Evolutionary conservation across 2,329 filamentous ascomycete genomes (phyloP), one percentile per base, ranked within the genome.

Genomic region (Curvularia sp.): DNA sequence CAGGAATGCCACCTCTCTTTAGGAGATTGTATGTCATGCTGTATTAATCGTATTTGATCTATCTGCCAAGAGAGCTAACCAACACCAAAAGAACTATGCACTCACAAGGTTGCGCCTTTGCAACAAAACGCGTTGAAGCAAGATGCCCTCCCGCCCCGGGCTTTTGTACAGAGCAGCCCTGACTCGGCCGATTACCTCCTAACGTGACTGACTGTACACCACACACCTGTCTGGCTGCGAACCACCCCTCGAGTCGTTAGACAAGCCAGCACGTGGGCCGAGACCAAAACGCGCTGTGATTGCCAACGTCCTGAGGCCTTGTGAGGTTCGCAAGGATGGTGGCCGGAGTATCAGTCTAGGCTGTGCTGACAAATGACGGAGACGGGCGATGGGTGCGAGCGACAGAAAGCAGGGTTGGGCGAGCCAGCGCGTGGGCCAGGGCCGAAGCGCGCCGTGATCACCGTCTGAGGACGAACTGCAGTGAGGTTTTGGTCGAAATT

Each of bases 141-240:
- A 43, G 41, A 43, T 18, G 41, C 41, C 41, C 23, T 43, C 41
- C 41, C 13, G n/a, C 41, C 39, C 36, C 41, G 19, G 23, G 41
- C 41, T 25, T 42, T 43, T 43, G 41, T 27, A 27, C 13, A 27
- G 13, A 43, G 23, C 21, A 43, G 41, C 41, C 41, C 41, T 27
- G 41, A 27, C 41, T 43, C 41, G 13, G 41, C 13, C 23, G 23
- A 43, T 27, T 12, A 18, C 27, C 5, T 43, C 41, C 41, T 43
- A n/a, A 27, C 23, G 41, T 27, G 23, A n/a, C 41, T 27, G 13
- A 15, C 23, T 15, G 23, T 27, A 43, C 23, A 43, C 41, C 41
- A 43, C 18, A 27, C 41, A 43, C 41, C 41, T 43, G 41, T 43
- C 41, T 43, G 41, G 41, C 41, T 43, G 41, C 41, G 41, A 43